Base-by-base conservation (phyloP, 2,329 filamentous ascomycete species). In the Cladophialophora yegresii region DNA sequence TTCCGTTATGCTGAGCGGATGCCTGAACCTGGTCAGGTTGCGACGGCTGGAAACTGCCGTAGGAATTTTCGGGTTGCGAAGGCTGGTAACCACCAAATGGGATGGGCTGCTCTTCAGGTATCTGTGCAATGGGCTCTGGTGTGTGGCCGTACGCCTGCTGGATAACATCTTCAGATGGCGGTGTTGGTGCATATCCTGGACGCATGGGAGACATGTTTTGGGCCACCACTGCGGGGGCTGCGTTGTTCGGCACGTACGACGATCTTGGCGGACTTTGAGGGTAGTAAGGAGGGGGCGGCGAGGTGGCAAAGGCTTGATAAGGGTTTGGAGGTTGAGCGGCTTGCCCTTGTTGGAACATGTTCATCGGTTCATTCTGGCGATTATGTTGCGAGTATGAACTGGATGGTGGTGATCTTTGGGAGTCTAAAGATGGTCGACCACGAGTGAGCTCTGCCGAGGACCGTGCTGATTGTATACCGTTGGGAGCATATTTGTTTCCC, bases 391-490 rank as follows among this genome's bases (percentile, higher is more conserved):
- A 63, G 54, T 73, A 69, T 33, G 70, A 64, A 23, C 73, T 73
- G 54, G 73, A 75, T 2, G 79, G 76, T 51, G 75, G 71, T 13
- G 78, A 80, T 67, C 78, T 73, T 67, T 81, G 79, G 4, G 77
- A 76, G 59, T 82, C 78, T 51, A 84, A 73, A 12, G 83, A 83
- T 56, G 81, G 80, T 57, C 81, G 77, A 30, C 79, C 77, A 60
- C 79, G 78, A 54, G 77, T 76, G 65, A 83, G 80, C 62, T 85
- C 83, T 10, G 82, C 79, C 6, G 83, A 85, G 0, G 78, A 79
- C 62, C 78, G 80, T 4, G 82, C 78, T 2, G 80, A 78, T 68
- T 82, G 80, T 51, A 79, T 75, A 54, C 71, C 76, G 43, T 72
- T 74, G 9, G 80, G 78, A 51, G 79, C 75, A 71, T 82, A 81